Conservation (phyloP, 768 basidiomycete genomes). For the Lactifluus volemus region DNA sequence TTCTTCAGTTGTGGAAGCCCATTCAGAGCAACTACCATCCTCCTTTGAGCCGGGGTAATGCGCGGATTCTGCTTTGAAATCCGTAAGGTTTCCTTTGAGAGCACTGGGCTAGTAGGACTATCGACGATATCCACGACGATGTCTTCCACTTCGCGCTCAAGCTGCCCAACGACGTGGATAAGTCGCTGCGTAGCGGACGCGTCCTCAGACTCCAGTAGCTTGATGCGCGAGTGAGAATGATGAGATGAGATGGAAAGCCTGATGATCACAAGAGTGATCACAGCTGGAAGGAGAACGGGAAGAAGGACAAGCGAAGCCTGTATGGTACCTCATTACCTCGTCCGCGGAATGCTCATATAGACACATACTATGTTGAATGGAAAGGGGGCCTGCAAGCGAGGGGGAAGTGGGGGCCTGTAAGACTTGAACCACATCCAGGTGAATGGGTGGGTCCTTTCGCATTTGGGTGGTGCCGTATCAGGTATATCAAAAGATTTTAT, state of each 20-base stretch:
- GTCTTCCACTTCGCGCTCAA: constrained; percentile 56
- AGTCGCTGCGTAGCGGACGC: constrained; percentile 40
- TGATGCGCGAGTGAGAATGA: constrained; percentile 57
- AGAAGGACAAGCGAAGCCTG: constrained; percentile 48
- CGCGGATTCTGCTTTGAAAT: constrained; percentile 23
- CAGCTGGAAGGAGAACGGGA: constrained; percentile 56
- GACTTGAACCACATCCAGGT: constrained; percentile 12
- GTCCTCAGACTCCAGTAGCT: constrained; percentile 47
- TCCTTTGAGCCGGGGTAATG: constrained; percentile 48
- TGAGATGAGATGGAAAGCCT: constrained; percentile 52
- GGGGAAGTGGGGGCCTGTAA: constrained; percentile 8
- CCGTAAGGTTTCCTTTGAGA: not conserved
- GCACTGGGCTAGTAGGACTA: constrained; percentile 12
- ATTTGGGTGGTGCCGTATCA: constrained; percentile 7
- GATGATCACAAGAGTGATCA: constrained; percentile 45
- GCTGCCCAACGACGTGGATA: constrained; percentile 42
- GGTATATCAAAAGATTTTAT: constrained; percentile 14
- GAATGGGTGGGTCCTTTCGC: not conserved
- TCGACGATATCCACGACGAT: constrained; percentile 55
- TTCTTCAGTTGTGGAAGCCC: constrained; percentile 60
- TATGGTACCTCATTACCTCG: not conserved
- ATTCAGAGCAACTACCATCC: constrained; percentile 54
- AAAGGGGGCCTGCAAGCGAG: constrained; percentile 29
- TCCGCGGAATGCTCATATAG: not conserved
- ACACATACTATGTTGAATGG: constrained; percentile 62